phyloP scores from a whole-genome alignment of 768 basidiomycete genomes.

The Leccinum subgranulosum region DNA sequence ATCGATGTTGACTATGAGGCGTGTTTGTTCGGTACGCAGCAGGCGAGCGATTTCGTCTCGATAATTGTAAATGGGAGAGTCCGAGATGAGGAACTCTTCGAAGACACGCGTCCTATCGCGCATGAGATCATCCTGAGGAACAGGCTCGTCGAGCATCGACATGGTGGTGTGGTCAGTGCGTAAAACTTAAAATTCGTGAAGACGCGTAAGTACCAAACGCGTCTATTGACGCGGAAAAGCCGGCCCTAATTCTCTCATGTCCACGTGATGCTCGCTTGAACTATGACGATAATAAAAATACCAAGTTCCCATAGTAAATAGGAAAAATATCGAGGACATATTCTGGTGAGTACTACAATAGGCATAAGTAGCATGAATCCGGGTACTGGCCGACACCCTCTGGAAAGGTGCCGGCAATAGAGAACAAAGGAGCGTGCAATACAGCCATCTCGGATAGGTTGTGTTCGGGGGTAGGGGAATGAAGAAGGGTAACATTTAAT shows the following conservation, averaged over 20 bases:
- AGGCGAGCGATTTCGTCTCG: conserved; percentile 79
- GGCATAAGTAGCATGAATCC: conserved; percentile 3
- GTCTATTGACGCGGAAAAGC: conserved; percentile 25
- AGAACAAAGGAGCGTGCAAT: conserved; percentile 6
- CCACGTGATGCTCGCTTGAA: conserved; percentile 4
- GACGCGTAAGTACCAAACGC: conserved; percentile 10
- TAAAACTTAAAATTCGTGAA: not conserved
- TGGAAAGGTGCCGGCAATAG: not conserved
- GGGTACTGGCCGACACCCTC: not conserved
- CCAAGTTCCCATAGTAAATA: not conserved
- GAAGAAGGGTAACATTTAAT: not conserved
- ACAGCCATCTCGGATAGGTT: conserved; percentile 9
- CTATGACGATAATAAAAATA: not conserved
- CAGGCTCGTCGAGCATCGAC: conserved; percentile 49
- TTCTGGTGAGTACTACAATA: conserved; percentile 7
- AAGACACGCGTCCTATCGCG: conserved; percentile 76
- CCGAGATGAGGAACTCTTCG: conserved; percentile 77
- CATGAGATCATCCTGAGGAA: conserved; percentile 66
- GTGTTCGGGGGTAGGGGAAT: conserved; percentile 4
- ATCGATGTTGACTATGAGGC: conserved; percentile 94
- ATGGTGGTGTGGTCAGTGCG: conserved; percentile 21
- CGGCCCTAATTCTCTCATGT: conserved; percentile 30
- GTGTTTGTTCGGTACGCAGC: conserved; percentile 77
- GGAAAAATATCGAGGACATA: not conserved
- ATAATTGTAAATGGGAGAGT: conserved; percentile 72